phyloP scores from a whole-genome alignment of 768 basidiomycete genomes.

The Mrakia gelida region DNA sequence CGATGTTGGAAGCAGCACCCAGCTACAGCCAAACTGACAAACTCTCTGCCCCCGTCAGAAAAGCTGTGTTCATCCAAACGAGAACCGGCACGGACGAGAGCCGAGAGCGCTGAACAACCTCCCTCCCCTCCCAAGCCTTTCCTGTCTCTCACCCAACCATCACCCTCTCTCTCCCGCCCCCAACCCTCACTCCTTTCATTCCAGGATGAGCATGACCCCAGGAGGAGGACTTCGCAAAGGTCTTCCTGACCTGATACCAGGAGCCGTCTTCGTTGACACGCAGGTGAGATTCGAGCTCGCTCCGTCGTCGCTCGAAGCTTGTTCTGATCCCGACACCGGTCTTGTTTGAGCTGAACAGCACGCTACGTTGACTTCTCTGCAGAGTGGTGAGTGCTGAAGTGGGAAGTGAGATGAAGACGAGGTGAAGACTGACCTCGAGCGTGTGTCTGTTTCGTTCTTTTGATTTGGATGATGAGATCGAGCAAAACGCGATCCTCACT shows the following conservation, averaged over 20 bases:
- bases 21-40: too few species aligned
- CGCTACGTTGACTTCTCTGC: background rate
- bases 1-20: too few species aligned
- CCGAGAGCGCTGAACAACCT: too few species aligned
- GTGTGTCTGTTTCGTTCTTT: background rate
- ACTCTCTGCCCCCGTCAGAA: too few species aligned
- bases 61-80: too few species aligned
- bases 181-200: too few species aligned
- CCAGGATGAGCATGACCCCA: background rate
- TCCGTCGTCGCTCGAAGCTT: background rate
- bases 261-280: background rate
- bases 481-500: background rate
- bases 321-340: too few species aligned
- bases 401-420: background rate
- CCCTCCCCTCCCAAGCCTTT: too few species aligned
- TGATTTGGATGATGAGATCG: background rate
- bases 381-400: background rate
- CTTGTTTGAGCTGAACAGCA: background rate
- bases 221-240: background rate
- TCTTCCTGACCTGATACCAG: background rate
- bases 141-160: background rate
- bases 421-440: too few species aligned
- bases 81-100: too few species aligned
- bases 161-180: background rate
- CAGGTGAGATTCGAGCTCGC: background rate